Evolutionary conservation across 177 flowering plant genomes (phyloP).

Genomic region (Tripterygium wilfordii): DNA sequence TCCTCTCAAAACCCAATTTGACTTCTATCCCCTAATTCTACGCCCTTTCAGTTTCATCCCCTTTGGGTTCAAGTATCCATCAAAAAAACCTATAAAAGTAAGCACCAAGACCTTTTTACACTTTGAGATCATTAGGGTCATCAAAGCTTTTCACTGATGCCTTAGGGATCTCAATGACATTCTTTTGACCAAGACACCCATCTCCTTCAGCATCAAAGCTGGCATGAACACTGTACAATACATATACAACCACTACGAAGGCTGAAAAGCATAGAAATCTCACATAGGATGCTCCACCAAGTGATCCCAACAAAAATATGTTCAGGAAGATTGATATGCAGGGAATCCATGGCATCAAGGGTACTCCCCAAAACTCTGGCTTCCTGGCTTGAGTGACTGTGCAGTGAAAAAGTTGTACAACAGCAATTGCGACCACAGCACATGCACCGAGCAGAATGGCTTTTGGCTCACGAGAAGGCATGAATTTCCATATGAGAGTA

Average conservation of each 20-base stretch:
- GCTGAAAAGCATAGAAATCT: conserved; percentile 72
- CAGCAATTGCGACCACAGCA: conserved; percentile 29
- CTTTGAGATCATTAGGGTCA: conserved; percentile 21
- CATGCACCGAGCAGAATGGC: conserved; percentile 42
- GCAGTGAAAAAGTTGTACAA: conserved; percentile 46
- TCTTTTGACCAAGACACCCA: conserved; percentile 30
- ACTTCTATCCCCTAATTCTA: background rate
- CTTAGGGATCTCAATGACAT: conserved; percentile 19
- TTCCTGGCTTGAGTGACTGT: conserved; percentile 55
- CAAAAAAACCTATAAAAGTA: too few species aligned
- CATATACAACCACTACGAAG: conserved; percentile 44
- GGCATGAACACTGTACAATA: conserved; percentile 79
- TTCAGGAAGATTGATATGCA: conserved; percentile 69
- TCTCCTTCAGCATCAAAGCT: conserved; percentile 68
- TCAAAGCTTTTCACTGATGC: conserved; percentile 23
- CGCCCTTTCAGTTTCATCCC: too few species aligned
- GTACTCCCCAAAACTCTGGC: conserved; percentile 88
- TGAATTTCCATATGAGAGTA: conserved; percentile 62
- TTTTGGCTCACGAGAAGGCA: conserved; percentile 43
- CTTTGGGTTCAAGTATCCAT: background rate
- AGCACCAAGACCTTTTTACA: conserved; percentile 17
- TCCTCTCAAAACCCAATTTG: background rate
- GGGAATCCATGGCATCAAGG: conserved; percentile 92
- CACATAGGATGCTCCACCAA: conserved; percentile 58
- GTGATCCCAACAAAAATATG: conserved; percentile 67